Evolutionary conservation across 768 basidiomycete species (phyloP).

Genomic region (Suillus variegatus): DNA sequence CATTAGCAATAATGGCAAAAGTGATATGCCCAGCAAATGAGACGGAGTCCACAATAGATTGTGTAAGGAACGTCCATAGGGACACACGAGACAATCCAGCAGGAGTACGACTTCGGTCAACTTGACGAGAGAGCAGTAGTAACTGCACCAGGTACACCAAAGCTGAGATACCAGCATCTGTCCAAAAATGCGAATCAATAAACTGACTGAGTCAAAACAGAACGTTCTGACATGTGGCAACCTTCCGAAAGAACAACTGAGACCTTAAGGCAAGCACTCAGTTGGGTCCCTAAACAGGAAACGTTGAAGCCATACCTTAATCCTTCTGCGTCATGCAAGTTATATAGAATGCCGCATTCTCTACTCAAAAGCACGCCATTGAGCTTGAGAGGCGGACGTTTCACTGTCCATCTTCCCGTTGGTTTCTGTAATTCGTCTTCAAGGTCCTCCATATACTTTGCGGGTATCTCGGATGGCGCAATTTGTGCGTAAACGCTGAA

Average conservation of each 20-base stretch:
- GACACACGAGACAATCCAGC: conserved; percentile 79
- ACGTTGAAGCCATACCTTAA: conserved; percentile 51
- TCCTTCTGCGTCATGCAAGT: conserved; percentile 65
- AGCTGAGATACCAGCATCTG: conserved; percentile 75
- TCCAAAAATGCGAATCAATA: conserved; percentile 11
- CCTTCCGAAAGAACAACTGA: conserved; percentile 70
- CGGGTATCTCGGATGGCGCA: conserved; percentile 52
- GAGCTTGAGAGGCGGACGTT: conserved; percentile 55
- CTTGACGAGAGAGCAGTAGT: conserved; percentile 71
- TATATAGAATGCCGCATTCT: conserved; percentile 77
- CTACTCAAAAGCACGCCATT: conserved; percentile 73
- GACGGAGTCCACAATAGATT: conserved; percentile 78
- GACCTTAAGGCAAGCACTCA: conserved; percentile 37
- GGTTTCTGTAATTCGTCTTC: conserved; percentile 76
- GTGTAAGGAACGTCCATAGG: conserved; percentile 79
- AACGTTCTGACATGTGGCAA: conserved; percentile 56
- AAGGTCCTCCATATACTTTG: conserved; percentile 60
- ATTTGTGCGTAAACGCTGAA: conserved; percentile 71
- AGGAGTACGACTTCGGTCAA: conserved; percentile 73
- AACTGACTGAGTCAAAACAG: not conserved
- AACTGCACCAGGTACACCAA: conserved; percentile 69
- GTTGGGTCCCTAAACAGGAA: conserved; percentile 3
- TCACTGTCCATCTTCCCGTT: conserved; percentile 65
- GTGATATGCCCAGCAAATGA: conserved; percentile 89
- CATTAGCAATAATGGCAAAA: conserved; percentile 83